These are phyloP conservation scores for Rosellinia necatrix DNA, from an alignment of 2,329 filamentous ascomycete species.

Conservation along the genomic window DNA sequence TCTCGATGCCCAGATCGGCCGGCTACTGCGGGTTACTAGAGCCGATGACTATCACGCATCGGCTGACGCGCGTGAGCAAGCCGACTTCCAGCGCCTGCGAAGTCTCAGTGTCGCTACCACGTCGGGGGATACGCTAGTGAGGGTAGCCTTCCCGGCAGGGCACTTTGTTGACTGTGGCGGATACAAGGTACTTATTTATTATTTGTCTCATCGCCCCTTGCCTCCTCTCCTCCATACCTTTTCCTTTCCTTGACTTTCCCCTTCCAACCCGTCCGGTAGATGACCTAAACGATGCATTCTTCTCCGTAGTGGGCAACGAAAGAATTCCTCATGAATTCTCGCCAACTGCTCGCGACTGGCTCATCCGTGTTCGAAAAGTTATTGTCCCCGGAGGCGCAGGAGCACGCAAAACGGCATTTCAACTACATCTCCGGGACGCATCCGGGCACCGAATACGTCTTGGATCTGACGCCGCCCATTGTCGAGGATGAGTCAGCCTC, in stretches of 20 bases:
- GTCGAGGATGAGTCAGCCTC: constrained; percentile 68
- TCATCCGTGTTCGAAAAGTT: constrained; percentile 54
- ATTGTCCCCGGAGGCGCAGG: constrained; percentile 49
- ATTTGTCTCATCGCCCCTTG: neutral
- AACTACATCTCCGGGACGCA: constrained; percentile 28
- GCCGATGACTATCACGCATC: neutral
- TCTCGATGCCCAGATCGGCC: neutral
- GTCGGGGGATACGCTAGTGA: constrained; percentile 22
- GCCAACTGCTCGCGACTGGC: constrained; percentile 51
- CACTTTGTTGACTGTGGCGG: constrained; percentile 20
- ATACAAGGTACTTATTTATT: constrained; percentile 1
- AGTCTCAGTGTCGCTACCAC: constrained; percentile 5
- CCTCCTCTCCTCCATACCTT: neutral
- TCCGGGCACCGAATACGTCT: constrained; percentile 50
- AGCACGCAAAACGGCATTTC: constrained; percentile 45
- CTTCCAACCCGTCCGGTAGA: neutral
- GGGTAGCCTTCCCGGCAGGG: constrained; percentile 19
- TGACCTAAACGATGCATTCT: too few species aligned
- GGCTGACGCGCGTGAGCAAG: neutral
- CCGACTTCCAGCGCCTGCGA: neutral
- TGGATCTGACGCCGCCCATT: constrained; percentile 66
- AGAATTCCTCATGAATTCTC: constrained; percentile 50
- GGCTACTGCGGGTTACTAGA: neutral
- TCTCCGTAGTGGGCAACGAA: constrained; percentile 40
- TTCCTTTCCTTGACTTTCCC: neutral